phyloP scores from a whole-genome alignment of 495 filamentous ascomycete species.

The Neurospora sp. region DNA sequence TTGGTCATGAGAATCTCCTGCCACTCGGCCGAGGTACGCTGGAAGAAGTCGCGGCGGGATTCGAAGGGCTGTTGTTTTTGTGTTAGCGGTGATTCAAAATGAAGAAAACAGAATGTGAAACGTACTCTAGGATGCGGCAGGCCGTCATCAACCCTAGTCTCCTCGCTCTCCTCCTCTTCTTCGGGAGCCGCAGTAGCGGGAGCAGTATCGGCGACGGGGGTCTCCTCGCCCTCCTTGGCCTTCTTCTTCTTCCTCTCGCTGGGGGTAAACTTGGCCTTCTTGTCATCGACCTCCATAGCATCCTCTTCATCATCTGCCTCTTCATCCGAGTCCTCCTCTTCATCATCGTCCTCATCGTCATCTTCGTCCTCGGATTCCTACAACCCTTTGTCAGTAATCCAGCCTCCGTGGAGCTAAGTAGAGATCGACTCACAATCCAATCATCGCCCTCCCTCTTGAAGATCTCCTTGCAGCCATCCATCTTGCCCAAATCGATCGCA shows the following conservation, averaged over 20 bases:
- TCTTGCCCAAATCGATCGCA: conserved; percentile 77
- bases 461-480: conserved; percentile 84
- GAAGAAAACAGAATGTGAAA: background rate
- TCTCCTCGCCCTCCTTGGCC: conserved; percentile 16
- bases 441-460: conserved; percentile 77
- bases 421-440: conserved; percentile 52
- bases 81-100: conserved; percentile 21
- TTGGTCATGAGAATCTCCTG: conserved; percentile 70
- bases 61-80: conserved; percentile 71
- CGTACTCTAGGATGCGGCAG: conserved; percentile 47
- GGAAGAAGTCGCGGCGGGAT: conserved; percentile 82
- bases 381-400: conserved; percentile 14
- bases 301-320: conserved; percentile 60
- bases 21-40: conserved; percentile 79
- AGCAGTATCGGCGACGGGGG: conserved; percentile 22
- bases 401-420: background rate
- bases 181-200: conserved; percentile 16
- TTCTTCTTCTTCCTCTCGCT: conserved; percentile 42
- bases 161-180: conserved; percentile 41
- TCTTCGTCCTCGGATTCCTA: conserved; percentile 57
- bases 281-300: conserved; percentile 29
- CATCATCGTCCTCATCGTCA: conserved; percentile 55
- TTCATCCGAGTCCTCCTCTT: conserved; percentile 57
- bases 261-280: conserved; percentile 23
- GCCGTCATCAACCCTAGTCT: conserved; percentile 42